Evolutionary conservation across 805 yeast species (phyloP).

Genomic region (Zygoascus biomembranicola): DNA sequence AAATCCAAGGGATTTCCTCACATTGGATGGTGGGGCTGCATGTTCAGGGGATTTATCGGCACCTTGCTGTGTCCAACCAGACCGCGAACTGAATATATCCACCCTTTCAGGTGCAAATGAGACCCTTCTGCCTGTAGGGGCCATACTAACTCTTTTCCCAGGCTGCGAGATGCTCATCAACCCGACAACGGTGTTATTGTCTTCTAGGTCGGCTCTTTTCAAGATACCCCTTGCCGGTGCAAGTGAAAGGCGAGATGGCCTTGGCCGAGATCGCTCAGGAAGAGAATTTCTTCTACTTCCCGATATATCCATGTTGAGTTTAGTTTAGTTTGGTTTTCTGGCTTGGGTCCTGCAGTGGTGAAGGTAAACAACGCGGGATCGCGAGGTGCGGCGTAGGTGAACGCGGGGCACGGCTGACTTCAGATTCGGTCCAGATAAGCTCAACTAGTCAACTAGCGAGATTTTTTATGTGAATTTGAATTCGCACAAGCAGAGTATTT

Average conservation of each 20-base stretch:
- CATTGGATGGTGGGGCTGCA: neutral
- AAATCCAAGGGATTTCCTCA: neutral
- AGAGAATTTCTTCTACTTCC: neutral
- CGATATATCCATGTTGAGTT: neutral
- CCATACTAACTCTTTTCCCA: slow-evolving; percentile 15
- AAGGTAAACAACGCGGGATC: neutral
- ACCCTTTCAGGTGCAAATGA: slow-evolving; percentile 60
- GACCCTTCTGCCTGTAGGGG: slow-evolving; percentile 43
- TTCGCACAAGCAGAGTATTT: no score
- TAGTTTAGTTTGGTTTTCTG: neutral
- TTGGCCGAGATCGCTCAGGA: neutral
- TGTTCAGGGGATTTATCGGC: neutral
- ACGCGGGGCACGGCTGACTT: neutral
- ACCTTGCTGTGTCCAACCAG: neutral
- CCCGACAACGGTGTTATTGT: slow-evolving; percentile 32
- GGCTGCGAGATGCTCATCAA: slow-evolving; percentile 24
- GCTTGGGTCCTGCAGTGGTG: neutral
- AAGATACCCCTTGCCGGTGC: slow-evolving; percentile 34
- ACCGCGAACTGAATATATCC: neutral
- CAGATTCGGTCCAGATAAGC: no score
- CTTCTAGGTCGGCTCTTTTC: slow-evolving; percentile 26
- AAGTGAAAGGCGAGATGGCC: slow-evolving; percentile 27
- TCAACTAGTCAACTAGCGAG: no score
- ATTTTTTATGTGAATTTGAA: no score
- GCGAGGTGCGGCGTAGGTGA: neutral